A percentile compares a stretch with the other conserved stretches of the same genome.
phyloP scores from a whole-genome alignment of 164 flowering plant genomes.

The Euptelea pleiosperma region DNA sequence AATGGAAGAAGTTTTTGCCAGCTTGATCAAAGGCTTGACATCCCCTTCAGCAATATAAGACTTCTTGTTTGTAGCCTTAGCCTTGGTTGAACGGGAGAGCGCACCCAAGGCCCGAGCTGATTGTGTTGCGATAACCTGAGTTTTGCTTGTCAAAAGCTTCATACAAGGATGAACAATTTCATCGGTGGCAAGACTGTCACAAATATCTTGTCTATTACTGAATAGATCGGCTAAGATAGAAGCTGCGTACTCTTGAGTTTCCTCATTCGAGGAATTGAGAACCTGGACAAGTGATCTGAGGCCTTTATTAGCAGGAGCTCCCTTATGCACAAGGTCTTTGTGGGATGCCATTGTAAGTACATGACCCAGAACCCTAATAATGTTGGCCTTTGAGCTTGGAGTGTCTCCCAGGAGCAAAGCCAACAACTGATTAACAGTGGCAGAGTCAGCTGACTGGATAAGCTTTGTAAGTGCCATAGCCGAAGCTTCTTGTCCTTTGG shows the following conservation, averaged over 20 bases:
- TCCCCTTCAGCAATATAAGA: slow-evolving; percentile 72
- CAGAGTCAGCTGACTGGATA: slow-evolving; percentile 69
- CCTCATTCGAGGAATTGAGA: slow-evolving; percentile 75
- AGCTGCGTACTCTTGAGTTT: slow-evolving; percentile 79
- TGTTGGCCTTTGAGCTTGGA: slow-evolving; percentile 60
- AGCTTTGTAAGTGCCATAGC: slow-evolving; percentile 72
- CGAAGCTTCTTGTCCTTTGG: slow-evolving; percentile 76
- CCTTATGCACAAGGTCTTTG: slow-evolving; percentile 62
- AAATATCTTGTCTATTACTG: slow-evolving; percentile 67
- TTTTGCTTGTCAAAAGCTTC: slow-evolving; percentile 81
- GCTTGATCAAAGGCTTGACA: slow-evolving; percentile 67
- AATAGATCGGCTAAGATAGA: slow-evolving; percentile 85
- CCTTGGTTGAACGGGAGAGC: slow-evolving; percentile 64
- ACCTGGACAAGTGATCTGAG: slow-evolving; percentile 75
- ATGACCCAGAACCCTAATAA: slow-evolving; percentile 76
- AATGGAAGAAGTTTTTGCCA: slow-evolving; percentile 80
- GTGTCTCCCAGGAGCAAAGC: slow-evolving; percentile 73
- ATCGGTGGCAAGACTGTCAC: slow-evolving; percentile 82
- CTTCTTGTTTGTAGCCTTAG: slow-evolving; percentile 49
- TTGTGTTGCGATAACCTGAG: slow-evolving; percentile 70
- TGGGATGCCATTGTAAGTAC: slow-evolving; percentile 68
- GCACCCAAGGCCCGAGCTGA: slow-evolving; percentile 88
- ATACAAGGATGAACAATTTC: slow-evolving; percentile 82
- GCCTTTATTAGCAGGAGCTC: slow-evolving; percentile 70
- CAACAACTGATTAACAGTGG: slow-evolving; percentile 72